Evolutionary conservation across 495 filamentous ascomycete genomes (phyloP), one percentile per base, ranked within the genome.

Genomic region (Penicillium paradoxum): DNA sequence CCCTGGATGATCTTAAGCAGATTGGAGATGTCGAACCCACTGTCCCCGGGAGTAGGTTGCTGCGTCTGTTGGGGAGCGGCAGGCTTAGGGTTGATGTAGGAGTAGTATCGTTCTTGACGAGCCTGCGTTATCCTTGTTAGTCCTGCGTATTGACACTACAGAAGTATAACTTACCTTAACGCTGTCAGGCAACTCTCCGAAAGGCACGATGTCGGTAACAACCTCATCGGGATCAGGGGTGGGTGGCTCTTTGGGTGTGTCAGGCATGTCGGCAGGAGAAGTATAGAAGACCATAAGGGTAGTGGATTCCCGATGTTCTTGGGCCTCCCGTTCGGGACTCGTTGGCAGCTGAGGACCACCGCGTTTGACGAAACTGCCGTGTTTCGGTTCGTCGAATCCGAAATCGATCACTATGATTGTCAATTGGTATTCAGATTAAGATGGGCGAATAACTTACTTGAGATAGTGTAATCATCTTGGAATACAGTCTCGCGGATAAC

Each of bases 221-320:
- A 50, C 49, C 41, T 78, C 73, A 4, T 69, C 60, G 10, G 69
- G 61, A 18, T 69, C 72, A 14, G 67, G 62, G 34, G 78, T 68
- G 13, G 76, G 66, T 3, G 90, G 89, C 46, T 95, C 91, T 49
- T 84, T 82, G 2, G 91, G 87, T 0, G 85, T 82, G 1, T 82
- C 72, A 4, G 91, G 91, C 53, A 95, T 85, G 59, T 95, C 90
- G 6, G 79, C 79, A 30, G 72, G 67, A 46, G 83, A 83, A 2
- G 85, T 80, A 60, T 96, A 93, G 53, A 90, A 81, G 5, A 85
- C 87, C 83, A 95, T 90, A 29, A 96, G 79, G 21, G 88, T 90
- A n/a, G 76, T 83, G 18, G 76, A 73, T 67, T 95, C 91, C 8
- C 88, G 82, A 45, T 84, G 77, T 25, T 86, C 77, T 63, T 90